These are phyloP conservation scores for Volvariella surrecta DNA, from an alignment of 1,284 basidiomycete genomes.

Conservation along the genomic window DNA sequence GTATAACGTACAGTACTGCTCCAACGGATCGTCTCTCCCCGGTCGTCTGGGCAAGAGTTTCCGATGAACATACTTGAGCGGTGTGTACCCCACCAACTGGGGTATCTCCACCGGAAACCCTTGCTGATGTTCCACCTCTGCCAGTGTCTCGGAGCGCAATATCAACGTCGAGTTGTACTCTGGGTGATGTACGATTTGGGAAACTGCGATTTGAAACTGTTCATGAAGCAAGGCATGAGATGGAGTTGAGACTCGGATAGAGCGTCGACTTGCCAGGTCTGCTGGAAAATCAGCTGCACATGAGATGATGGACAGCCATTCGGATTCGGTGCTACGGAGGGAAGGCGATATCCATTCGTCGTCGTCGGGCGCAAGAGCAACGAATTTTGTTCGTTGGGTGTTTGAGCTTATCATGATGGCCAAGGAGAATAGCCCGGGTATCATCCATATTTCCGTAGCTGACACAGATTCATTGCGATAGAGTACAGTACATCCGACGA, in stretches of 20 bases:
- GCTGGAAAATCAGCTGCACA: conserved; percentile 24
- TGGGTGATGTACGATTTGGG: conserved; percentile 67
- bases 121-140: conserved; percentile 23
- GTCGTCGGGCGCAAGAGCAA: too few species aligned
- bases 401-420: too few species aligned
- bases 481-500: too few species aligned
- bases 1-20: conserved; percentile 71
- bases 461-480: too few species aligned
- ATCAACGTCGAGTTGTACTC: conserved; percentile 83
- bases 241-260: not conserved
- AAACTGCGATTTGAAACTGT: conserved; percentile 59
- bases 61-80: conserved; percentile 45
- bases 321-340: too few species aligned
- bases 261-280: conserved; percentile 19
- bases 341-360: too few species aligned
- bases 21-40: conserved; percentile 55
- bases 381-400: too few species aligned
- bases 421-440: too few species aligned
- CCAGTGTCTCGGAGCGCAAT: conserved; percentile 60
- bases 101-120: conserved; percentile 31
- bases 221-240: not conserved
- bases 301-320: conserved; percentile 23
- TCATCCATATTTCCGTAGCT: too few species aligned
- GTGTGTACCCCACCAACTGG: conserved; percentile 26
- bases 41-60: conserved; percentile 67